phyloP scores from a whole-genome alignment of 805 yeast genomes.

The Candida coquimbonensis region DNA sequence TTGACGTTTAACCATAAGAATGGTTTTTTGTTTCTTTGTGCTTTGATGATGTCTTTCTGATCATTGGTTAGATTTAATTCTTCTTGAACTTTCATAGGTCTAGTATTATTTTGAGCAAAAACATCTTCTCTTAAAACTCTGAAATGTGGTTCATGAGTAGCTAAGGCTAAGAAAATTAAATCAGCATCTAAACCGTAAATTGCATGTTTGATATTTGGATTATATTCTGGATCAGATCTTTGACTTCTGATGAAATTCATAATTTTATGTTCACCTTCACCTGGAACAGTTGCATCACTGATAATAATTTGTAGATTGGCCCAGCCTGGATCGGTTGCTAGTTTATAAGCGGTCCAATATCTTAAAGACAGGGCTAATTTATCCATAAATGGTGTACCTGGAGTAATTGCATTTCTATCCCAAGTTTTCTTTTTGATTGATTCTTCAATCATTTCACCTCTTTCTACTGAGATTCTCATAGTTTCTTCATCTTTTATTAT shows the following conservation, averaged over 20 bases:
- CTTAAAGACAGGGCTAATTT: conserved; percentile 74
- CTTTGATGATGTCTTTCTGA: conserved; percentile 32
- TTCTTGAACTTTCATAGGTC: conserved; percentile 36
- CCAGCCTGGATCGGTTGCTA: conserved; percentile 85
- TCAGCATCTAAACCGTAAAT: conserved; percentile 96
- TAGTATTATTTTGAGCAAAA: conserved; percentile 55
- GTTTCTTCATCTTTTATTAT: conserved; percentile 67
- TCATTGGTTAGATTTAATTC: conserved; percentile 55
- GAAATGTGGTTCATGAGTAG: conserved; percentile 95
- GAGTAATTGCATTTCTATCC: conserved; percentile 96
- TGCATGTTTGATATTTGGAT: conserved; percentile 85
- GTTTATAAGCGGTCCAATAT: conserved; percentile 82
- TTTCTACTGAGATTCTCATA: conserved; percentile 35
- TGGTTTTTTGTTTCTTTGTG: conserved; percentile 53
- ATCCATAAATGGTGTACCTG: conserved; percentile 96
- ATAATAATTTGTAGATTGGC: conserved; percentile 66
- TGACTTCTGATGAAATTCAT: conserved; percentile 84
- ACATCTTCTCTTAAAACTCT: conserved; percentile 93
- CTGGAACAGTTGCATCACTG: conserved; percentile 95
- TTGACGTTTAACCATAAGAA: conserved; percentile 91
- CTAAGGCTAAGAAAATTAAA: conserved; percentile 85
- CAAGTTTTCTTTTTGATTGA: conserved; percentile 73
- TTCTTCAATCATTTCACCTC: conserved; percentile 67
- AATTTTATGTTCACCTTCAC: conserved; percentile 97
- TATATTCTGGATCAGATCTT: conserved; percentile 66